Percentiles rank a stretch among this genome's conserved stretches.
Evolutionary conservation across 768 basidiomycete species (phyloP).

Genomic region (Fomitopsis serialis): DNA sequence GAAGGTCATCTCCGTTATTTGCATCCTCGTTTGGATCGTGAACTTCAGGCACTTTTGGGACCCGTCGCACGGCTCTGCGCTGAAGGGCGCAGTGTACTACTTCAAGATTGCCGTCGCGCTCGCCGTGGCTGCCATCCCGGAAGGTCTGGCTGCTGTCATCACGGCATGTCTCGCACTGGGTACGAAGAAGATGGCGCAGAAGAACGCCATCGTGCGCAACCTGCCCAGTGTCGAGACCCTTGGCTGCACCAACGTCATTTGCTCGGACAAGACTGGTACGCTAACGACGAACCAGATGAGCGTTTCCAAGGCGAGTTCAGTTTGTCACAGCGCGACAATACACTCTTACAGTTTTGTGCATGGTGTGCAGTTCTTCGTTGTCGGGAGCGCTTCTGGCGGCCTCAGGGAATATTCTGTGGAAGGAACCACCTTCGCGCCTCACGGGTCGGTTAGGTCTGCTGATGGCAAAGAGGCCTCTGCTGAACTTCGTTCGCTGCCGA

Average conservation of each 20-base stretch:
- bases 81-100: conserved; percentile 97
- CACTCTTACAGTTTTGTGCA: background rate
- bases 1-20: conserved; percentile 96
- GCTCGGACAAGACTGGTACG: conserved; percentile 97
- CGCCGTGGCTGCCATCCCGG: conserved; percentile 98
- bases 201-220: conserved; percentile 96
- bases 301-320: conserved; percentile 61
- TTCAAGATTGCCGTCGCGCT: conserved; percentile 99
- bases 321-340: background rate
- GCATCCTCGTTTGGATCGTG: conserved; percentile 96
- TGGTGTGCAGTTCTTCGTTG: conserved; percentile 67
- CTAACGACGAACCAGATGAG: conserved; percentile 98
- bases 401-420: conserved; percentile 76
- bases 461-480: conserved; percentile 54
- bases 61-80: conserved; percentile 81
- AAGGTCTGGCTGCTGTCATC: conserved; percentile 97
- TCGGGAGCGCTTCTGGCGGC: conserved; percentile 46
- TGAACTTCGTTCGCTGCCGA: conserved; percentile 61
- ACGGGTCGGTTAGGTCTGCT: conserved; percentile 64
- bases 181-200: conserved; percentile 99
- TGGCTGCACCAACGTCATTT: conserved; percentile 97
- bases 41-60: conserved; percentile 97
- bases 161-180: conserved; percentile 95
- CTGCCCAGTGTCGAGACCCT: conserved; percentile 96
- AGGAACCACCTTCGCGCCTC: conserved; percentile 89